These are phyloP conservation scores for Gossypium schwendimanii DNA, from an alignment of 441 rosid species.

Conservation along the genomic window DNA sequence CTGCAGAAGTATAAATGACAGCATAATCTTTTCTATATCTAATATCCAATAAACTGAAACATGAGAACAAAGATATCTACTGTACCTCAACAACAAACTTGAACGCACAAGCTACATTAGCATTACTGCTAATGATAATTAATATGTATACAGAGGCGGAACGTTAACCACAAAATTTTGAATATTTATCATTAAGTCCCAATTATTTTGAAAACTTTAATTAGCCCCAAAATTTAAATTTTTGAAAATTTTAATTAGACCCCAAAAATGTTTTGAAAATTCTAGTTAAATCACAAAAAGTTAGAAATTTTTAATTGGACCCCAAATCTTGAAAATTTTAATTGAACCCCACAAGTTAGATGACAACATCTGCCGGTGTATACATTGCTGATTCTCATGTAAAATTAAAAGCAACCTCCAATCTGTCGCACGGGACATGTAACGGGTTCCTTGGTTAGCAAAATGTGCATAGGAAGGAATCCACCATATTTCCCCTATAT, in stretches of 20 bases:
- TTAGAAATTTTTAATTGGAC: too few relatives aligned
- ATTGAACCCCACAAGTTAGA: too few relatives aligned
- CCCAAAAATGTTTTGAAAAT: too few relatives aligned
- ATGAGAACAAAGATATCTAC: not conserved
- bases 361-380: too few relatives aligned
- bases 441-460: constrained; percentile 91
- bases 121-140: constrained; percentile 93
- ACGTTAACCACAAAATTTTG: too few relatives aligned
- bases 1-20: constrained; percentile 29
- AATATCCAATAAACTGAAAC: not conserved
- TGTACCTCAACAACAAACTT: constrained; percentile 90
- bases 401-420: constrained; percentile 90
- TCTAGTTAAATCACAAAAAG: too few relatives aligned
- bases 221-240: too few relatives aligned
- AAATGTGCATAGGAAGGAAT: constrained; percentile 88
- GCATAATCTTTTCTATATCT: not conserved
- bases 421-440: constrained; percentile 94
- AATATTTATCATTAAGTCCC: too few relatives aligned
- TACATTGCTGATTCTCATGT: constrained; percentile 93
- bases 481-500: constrained; percentile 74
- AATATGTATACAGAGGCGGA: constrained; percentile 35
- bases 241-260: too few relatives aligned
- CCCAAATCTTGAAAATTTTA: too few relatives aligned
- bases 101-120: constrained; percentile 93
- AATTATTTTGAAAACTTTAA: too few relatives aligned